phyloP scores from a whole-genome alignment of 1,139 yeast species.

The Saccharomyces hybrid region DNA sequence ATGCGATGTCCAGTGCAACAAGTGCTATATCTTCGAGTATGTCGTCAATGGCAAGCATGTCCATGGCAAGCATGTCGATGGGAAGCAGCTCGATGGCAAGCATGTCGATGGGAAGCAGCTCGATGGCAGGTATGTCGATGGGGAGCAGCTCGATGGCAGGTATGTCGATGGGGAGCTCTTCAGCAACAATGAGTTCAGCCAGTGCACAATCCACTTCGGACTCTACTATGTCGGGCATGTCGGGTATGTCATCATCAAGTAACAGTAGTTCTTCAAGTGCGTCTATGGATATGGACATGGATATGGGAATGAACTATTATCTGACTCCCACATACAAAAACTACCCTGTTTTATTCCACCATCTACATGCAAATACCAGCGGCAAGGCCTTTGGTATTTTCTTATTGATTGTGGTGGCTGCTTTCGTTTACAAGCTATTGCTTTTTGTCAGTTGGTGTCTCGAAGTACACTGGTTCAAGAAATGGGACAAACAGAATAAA shows the following conservation, averaged over 20 bases:
- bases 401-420: constrained; percentile 48
- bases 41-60: neutral
- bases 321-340: too few relatives aligned
- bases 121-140: constrained; percentile 1
- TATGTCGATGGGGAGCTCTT: constrained; percentile 3
- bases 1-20: neutral
- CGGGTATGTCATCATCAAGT: constrained; percentile 12
- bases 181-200: constrained; percentile 5
- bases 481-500: constrained; percentile 20
- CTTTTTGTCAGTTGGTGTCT: constrained; percentile 53
- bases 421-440: constrained; percentile 51
- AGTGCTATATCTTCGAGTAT: neutral
- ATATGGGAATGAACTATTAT: too few relatives aligned
- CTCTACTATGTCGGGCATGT: constrained; percentile 12
- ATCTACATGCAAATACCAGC: constrained; percentile 44
- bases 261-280: constrained; percentile 7
- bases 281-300: too few relatives aligned
- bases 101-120: neutral
- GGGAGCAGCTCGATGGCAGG: neutral
- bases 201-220: neutral
- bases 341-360: constrained; percentile 52
- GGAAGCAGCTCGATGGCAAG: too few relatives aligned
- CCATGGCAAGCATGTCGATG: too few relatives aligned
- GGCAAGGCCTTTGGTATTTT: constrained; percentile 71
- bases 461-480: constrained; percentile 57